Evolutionary conservation across 306 rosid species (phyloP), one percentile per base, ranked within the genome.

Genomic region (Prunus fruticosa): DNA sequence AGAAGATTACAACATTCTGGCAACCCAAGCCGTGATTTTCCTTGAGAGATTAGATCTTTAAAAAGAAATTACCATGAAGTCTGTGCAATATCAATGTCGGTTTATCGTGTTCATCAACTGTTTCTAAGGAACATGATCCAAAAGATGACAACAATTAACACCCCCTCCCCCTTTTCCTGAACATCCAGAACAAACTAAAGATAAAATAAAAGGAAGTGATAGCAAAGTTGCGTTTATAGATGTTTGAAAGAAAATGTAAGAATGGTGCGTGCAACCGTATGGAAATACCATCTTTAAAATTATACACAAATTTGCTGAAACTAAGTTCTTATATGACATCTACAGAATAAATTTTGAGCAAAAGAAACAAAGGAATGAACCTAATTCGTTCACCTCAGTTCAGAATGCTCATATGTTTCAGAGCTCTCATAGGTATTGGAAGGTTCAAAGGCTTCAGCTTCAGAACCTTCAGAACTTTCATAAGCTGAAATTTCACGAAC

Each of bases 331-430:
- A 69, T 64, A 19, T 45, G 52, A 34, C 20, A 77, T 58, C 71
- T 72, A 50, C 61, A 43, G 9, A 66, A 80, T 23, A 34, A 19
- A 22, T 9, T 67, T 16, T 22, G 45, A 47, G 68, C 64, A 45
- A 67, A 62, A 61, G 23, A 72, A 80, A 20, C 67, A 61, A 25
- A 54, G 14, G 43, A 20, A 67, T 15, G 64, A 74, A 69, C 65
- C 38, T 43, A 58, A 27, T n/a, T 20, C 49, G 27, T 84, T 86
- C 83, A 80, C 80, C 96, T 67, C 11, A 91, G 79, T 78, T 91
- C 96, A 23, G 87, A 84, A 78, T 85, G 72, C 68, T 78, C 84
- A 15, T 81, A 63, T 23, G 83, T 38, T 76, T 80, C 88, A 47
- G 76, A 81, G 82, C 70, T 80, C 71, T 75, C 84, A 3, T 38